Conservation (phyloP, 345 rosid species). For the Viola odorata region DNA sequence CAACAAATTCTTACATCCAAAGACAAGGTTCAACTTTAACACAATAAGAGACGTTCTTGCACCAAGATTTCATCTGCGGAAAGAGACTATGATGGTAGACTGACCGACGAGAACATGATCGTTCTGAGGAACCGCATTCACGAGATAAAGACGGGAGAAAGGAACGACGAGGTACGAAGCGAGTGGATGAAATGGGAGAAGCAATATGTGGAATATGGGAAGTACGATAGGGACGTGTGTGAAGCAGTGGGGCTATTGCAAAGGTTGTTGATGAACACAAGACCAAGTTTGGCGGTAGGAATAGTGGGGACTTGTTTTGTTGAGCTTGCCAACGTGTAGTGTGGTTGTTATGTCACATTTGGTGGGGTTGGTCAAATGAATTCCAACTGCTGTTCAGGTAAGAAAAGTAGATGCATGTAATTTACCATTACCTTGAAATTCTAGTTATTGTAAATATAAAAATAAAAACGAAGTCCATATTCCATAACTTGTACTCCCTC, state of each 20-base stretch:
- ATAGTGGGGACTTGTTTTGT: neutral
- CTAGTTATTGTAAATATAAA: too few relatives aligned
- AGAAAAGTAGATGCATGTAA: too few relatives aligned
- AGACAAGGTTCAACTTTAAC: neutral
- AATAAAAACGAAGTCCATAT: too few relatives aligned
- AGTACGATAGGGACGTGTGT: neutral
- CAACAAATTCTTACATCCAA: neutral
- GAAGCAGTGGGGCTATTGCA: constrained; percentile 5
- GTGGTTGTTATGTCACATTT: neutral
- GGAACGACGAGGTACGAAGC: neutral
- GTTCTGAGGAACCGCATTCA: constrained; percentile 8
- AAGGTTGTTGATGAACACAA: neutral
- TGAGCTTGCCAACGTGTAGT: neutral
- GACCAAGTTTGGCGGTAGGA: constrained; percentile 6
- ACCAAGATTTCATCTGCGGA: neutral
- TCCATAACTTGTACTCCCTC: too few relatives aligned
- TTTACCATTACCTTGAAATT: too few relatives aligned
- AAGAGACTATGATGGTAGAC: neutral
- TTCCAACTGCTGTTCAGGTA: too few relatives aligned
- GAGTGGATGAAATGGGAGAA: constrained; percentile 16
- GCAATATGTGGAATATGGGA: neutral
- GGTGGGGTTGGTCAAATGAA: neutral
- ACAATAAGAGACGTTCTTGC: neutral
- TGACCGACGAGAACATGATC: constrained; percentile 9
- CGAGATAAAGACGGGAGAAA: constrained; percentile 5